Percentiles rank a stretch among this genome's conserved stretches.
phyloP scores from a whole-genome alignment of 1,284 basidiomycete species.

The Coniferiporia sulphurascens region DNA sequence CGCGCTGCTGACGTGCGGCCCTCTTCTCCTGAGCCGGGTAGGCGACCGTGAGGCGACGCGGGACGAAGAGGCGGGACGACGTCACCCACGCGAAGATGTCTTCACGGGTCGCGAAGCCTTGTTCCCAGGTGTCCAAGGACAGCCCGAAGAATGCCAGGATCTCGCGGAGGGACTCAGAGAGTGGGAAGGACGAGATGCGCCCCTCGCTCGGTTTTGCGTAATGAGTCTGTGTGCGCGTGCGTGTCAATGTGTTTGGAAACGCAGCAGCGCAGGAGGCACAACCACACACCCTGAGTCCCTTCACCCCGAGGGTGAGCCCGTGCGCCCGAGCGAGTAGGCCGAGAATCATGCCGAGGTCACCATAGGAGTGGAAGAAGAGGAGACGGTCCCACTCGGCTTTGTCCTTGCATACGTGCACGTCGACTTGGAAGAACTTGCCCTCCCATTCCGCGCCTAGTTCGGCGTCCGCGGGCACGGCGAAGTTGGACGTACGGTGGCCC shows the following conservation, averaged over 20 bases:
- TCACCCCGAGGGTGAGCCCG: conserved; percentile 44
- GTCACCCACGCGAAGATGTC: conserved; percentile 55
- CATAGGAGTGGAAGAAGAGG: conserved; percentile 55
- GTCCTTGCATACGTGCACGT: conserved; percentile 53
- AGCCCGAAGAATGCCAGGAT: conserved; percentile 55
- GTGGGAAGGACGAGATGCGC: conserved; percentile 25
- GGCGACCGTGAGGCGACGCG: conserved; percentile 26
- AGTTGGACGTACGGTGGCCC: conserved; percentile 56
- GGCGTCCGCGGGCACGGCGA: conserved; percentile 43
- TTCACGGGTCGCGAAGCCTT: conserved; percentile 48
- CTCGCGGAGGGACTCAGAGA: conserved; percentile 37
- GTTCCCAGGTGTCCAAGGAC: conserved; percentile 43
- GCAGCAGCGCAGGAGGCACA: background rate
- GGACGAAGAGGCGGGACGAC: conserved; percentile 47
- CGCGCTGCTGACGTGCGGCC: conserved; percentile 41
- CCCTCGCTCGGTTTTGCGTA: background rate
- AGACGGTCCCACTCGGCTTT: conserved; percentile 44
- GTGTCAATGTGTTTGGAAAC: background rate
- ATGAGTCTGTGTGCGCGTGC: conserved; percentile 23
- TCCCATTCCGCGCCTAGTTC: conserved; percentile 23
- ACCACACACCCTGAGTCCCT: conserved; percentile 53
- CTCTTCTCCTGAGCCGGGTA: conserved; percentile 33
- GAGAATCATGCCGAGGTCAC: conserved; percentile 66
- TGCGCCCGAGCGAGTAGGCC: conserved; percentile 45
- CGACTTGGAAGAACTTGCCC: conserved; percentile 47